Evolutionary conservation across 1,284 basidiomycete species (phyloP).

Genomic region (Exobasidium rhododendri): DNA sequence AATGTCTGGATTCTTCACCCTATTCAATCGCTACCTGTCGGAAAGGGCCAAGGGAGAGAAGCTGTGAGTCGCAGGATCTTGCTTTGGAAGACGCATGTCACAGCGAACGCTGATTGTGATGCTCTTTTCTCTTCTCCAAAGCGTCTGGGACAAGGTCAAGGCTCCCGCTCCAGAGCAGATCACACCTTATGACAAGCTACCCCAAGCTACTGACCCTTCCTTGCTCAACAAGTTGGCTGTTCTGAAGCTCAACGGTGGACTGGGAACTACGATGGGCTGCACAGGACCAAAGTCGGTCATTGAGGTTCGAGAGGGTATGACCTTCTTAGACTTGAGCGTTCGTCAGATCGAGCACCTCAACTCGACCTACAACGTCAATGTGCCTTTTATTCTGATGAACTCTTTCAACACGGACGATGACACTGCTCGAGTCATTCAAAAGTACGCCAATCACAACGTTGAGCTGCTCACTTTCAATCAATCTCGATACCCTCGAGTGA

Average conservation of each 20-base stretch:
- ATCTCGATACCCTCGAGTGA: slow-evolving; percentile 94
- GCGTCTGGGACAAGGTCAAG: slow-evolving; percentile 96
- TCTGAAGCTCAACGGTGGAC: slow-evolving; percentile 98
- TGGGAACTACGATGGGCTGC: slow-evolving; percentile 89
- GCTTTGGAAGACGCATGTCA: not conserved
- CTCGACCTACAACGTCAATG: slow-evolving; percentile 67
- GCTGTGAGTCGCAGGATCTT: slow-evolving; percentile 70
- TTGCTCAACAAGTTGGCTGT: slow-evolving; percentile 70
- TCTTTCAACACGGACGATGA: slow-evolving; percentile 87
- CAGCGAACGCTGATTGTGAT: not conserved
- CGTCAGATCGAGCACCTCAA: slow-evolving; percentile 87
- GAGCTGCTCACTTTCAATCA: slow-evolving; percentile 77
- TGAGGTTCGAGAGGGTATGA: slow-evolving; percentile 78
- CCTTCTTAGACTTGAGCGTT: slow-evolving; percentile 94
- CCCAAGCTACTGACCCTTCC: slow-evolving; percentile 45
- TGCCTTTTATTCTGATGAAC: slow-evolving; percentile 98
- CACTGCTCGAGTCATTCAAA: slow-evolving; percentile 78
- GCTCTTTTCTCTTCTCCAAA: too few species aligned
- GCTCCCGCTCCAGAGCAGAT: slow-evolving; percentile 91
- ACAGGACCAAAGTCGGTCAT: slow-evolving; percentile 65
- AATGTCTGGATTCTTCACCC: slow-evolving; percentile 98
- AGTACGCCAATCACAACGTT: slow-evolving; percentile 77
- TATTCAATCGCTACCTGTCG: slow-evolving; percentile 95
- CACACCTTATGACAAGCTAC: slow-evolving; percentile 76
- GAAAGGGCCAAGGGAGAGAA: slow-evolving; percentile 92